Base-by-base conservation (phyloP, 2,329 filamentous ascomycete genomes). In the Proliferodiscus dingleyae region DNA sequence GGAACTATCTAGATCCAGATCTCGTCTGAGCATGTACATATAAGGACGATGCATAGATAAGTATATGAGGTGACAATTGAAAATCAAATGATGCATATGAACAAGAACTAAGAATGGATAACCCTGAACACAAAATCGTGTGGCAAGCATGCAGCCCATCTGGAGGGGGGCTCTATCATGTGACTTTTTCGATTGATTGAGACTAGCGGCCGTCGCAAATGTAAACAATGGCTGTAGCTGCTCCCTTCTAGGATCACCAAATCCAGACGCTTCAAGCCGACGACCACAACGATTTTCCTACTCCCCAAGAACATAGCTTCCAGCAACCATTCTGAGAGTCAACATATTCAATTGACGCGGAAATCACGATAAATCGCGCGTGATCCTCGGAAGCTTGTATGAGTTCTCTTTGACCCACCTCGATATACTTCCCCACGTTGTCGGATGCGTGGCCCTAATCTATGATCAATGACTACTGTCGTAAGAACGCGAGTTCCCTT, bases 381-480 rank as follows among this genome's bases (percentile, higher is more conserved):
- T 44, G 26, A 41, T 11, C 16, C 19, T 4, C 9, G 15, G 15
- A 8, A 37, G 28, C 32, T 19, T 46, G 45, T 47, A 47, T 44
- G 50, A 40, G 34, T 18, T 18, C 19, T 18, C 24, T 15, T 23
- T 8, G 39, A 34, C 32, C 23, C 28, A 38, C 22, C 40, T 47
- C 43, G 23, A 46, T 30, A 39, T 38, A 45, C 29, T 28, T 38
- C 44, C 46, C 41, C 47, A 26, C 46, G 42, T 37, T 43, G 53
- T 45, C 57, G 53, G 51, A 62, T 63, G 61, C 52, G 50, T 57
- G 49, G 34, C 53, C 43, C 34, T 46, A 54, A 7, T 36, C 41
- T 51, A 33, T 52, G 41, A 76, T 81, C 78, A 78, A 84, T 84
- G 80, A 83, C 80, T 79, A 83, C 80, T 66, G 71, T 83, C 68